Evolutionary conservation across 495 filamentous ascomycete genomes (phyloP).

Genomic region (Darksidea phi): DNA sequence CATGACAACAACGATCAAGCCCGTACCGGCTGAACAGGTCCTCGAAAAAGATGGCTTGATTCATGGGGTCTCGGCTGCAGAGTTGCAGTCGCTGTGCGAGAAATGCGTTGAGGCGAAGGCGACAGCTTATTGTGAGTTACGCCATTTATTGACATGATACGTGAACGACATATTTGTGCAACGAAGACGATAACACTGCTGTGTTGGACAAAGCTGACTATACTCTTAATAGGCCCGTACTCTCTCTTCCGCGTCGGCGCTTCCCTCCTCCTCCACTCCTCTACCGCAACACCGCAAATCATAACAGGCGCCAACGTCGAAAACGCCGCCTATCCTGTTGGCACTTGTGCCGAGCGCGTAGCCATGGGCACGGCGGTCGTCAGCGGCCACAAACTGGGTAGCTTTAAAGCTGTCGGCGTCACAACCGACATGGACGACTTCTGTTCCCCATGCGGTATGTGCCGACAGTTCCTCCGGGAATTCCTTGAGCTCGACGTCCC

Average conservation of each 20-base stretch:
- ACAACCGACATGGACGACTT: slow-evolving; percentile 65
- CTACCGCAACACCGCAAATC: slow-evolving; percentile 21
- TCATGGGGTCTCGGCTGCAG: slow-evolving; percentile 54
- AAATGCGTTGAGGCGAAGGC: slow-evolving; percentile 65
- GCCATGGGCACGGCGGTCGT: slow-evolving; percentile 80
- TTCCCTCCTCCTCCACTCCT: slow-evolving; percentile 64
- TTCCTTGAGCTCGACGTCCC: slow-evolving; percentile 57
- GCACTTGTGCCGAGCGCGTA: slow-evolving; percentile 89
- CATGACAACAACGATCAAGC: slow-evolving; percentile 15
- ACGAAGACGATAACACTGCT: too few species aligned
- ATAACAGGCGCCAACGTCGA: slow-evolving; percentile 84
- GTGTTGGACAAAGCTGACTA: too few species aligned
- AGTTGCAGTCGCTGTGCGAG: slow-evolving; percentile 60
- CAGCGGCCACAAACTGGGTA: slow-evolving; percentile 47
- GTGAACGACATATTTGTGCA: too few species aligned
- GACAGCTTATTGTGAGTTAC: slow-evolving; percentile 73
- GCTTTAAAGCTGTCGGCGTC: slow-evolving; percentile 84
- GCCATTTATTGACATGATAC: too few species aligned
- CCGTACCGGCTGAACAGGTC: slow-evolving; percentile 1
- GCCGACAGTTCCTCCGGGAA: slow-evolving; percentile 50
- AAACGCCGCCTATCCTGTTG: slow-evolving; percentile 89
- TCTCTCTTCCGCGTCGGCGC: slow-evolving; percentile 90
- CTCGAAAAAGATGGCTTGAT: slow-evolving; percentile 31
- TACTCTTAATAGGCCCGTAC: slow-evolving; percentile 65
- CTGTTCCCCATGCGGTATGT: slow-evolving; percentile 56